Conservation (phyloP, 2,329 filamentous ascomycete species). For the Scedosporium aurantiacum region DNA sequence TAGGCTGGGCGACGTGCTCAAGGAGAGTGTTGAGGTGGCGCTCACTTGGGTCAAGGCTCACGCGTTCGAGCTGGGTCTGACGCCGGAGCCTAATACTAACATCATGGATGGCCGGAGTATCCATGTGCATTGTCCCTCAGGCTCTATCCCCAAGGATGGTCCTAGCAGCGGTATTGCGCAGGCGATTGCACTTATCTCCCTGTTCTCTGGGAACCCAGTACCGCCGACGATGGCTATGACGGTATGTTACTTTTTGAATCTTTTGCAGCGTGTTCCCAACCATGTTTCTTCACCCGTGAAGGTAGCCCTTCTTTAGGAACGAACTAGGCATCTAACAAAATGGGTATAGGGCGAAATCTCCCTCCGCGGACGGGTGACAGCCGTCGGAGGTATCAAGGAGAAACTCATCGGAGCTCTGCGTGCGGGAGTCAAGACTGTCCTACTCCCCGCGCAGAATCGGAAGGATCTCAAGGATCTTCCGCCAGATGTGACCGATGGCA, state of each 20-base stretch:
- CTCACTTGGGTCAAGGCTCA: conserved; percentile 96
- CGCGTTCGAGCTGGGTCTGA: conserved; percentile 80
- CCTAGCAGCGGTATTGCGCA: conserved; percentile 83
- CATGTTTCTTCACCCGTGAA: too few relatives aligned
- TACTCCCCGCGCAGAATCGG: conserved; percentile 76
- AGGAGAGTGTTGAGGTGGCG: conserved; percentile 93
- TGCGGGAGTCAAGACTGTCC: conserved; percentile 87
- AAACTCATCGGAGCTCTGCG: conserved; percentile 91
- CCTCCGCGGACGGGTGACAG: conserved; percentile 79
- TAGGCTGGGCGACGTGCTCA: conserved; percentile 91
- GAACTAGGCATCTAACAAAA: conserved; percentile 12
- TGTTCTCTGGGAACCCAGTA: conserved; percentile 78
- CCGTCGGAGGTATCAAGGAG: conserved; percentile 96
- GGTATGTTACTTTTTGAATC: conserved; percentile 27
- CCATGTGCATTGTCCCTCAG: conserved; percentile 91
- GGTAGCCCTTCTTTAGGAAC: conserved; percentile 11
- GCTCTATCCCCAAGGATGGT: conserved; percentile 90
- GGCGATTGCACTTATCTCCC: conserved; percentile 80
- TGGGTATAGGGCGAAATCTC: conserved; percentile 54
- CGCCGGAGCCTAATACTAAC: conserved; percentile 69
- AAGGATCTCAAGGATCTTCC: conserved; percentile 91
- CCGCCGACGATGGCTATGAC: conserved; percentile 95
- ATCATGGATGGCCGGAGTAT: conserved; percentile 93
- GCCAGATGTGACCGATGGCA: conserved; percentile 72
- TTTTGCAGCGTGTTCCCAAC: conserved; percentile 6